phyloP scores from a whole-genome alignment of 2,329 filamentous ascomycete genomes.

The Clonostachys byssicola region DNA sequence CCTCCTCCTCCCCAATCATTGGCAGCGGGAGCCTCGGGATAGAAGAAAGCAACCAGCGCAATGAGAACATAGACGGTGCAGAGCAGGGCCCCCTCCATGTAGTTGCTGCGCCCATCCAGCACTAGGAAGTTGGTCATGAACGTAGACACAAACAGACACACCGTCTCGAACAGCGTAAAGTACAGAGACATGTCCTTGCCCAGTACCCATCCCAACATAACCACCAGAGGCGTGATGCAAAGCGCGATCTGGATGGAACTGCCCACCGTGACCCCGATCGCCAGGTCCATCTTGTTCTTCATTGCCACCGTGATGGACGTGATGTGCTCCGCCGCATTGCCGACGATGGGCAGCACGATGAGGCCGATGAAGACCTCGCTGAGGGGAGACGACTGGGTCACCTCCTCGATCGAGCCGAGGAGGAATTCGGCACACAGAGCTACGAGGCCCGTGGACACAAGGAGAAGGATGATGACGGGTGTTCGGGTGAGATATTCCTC shows the following conservation, averaged over 20 bases:
- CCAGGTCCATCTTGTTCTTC: slow-evolving; percentile 74
- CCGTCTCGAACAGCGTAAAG: slow-evolving; percentile 86
- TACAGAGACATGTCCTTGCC: slow-evolving; percentile 71
- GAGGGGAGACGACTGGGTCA: slow-evolving; percentile 51
- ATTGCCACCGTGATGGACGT: slow-evolving; percentile 67
- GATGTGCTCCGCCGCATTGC: slow-evolving; percentile 70
- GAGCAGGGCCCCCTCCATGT: slow-evolving; percentile 72
- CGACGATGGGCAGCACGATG: slow-evolving; percentile 69
- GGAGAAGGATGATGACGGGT: slow-evolving; percentile 55
- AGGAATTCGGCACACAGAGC: slow-evolving; percentile 68
- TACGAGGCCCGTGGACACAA: slow-evolving; percentile 61
- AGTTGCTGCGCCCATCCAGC: slow-evolving; percentile 80
- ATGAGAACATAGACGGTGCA: slow-evolving; percentile 68
- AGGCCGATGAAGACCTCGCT: slow-evolving; percentile 67
- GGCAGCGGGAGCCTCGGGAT: slow-evolving; percentile 46
- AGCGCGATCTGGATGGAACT: slow-evolving; percentile 70
- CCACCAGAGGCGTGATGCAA: slow-evolving; percentile 66
- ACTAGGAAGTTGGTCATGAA: slow-evolving; percentile 88
- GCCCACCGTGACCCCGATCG: slow-evolving; percentile 68
- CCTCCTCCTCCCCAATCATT: slow-evolving; percentile 27
- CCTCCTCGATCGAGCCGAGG: slow-evolving; percentile 61
- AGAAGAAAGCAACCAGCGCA: slow-evolving; percentile 62
- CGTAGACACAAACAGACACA: slow-evolving; percentile 78
- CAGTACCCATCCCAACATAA: slow-evolving; percentile 69
- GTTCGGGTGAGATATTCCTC: slow-evolving; percentile 37